A percentile compares a stretch with the other conserved stretches of the same genome.
phyloP scores from a whole-genome alignment of 1,284 basidiomycete genomes.

The Farysia itapuensis region DNA sequence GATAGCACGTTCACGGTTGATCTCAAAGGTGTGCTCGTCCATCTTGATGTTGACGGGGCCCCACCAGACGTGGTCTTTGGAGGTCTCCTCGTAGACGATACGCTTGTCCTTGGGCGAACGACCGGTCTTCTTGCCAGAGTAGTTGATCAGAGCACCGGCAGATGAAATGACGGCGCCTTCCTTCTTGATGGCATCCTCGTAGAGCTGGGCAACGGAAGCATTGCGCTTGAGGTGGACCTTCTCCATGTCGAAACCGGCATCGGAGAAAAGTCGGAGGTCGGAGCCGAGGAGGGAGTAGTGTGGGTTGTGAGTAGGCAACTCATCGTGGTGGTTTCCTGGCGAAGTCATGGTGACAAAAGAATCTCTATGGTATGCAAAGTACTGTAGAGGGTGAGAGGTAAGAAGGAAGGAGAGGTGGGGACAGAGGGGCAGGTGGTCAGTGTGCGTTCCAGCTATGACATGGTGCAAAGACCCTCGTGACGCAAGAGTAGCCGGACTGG shows the following conservation, averaged over 20 bases:
- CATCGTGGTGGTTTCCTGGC: constrained; percentile 59
- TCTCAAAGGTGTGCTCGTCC: constrained; percentile 97
- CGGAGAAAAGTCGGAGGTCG: constrained; percentile 95
- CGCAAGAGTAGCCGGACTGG: no score
- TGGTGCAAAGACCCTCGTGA: no score
- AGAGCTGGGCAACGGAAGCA: constrained; percentile 88
- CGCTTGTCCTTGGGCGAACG: constrained; percentile 99
- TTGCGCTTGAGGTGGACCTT: constrained; percentile 74
- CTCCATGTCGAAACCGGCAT: constrained; percentile 96
- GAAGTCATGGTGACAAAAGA: constrained; percentile 49
- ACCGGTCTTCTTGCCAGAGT: constrained; percentile 99
- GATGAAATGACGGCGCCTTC: constrained; percentile 97
- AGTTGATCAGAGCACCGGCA: constrained; percentile 97
- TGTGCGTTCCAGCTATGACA: no score
- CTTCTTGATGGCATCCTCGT: constrained; percentile 97
- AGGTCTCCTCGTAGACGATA: constrained; percentile 96
- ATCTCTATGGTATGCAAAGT: background rate
- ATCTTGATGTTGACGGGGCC: constrained; percentile 99
- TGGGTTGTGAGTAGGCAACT: constrained; percentile 48
- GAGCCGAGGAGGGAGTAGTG: constrained; percentile 61
- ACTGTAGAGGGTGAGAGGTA: background rate
- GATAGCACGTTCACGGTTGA: constrained; percentile 99
- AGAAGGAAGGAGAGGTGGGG: background rate
- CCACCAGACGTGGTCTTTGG: constrained; percentile 99
- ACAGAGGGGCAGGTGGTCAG: background rate